Base-by-base conservation (phyloP, 2,329 filamentous ascomycete genomes). In the Cytospora schulzeri region DNA sequence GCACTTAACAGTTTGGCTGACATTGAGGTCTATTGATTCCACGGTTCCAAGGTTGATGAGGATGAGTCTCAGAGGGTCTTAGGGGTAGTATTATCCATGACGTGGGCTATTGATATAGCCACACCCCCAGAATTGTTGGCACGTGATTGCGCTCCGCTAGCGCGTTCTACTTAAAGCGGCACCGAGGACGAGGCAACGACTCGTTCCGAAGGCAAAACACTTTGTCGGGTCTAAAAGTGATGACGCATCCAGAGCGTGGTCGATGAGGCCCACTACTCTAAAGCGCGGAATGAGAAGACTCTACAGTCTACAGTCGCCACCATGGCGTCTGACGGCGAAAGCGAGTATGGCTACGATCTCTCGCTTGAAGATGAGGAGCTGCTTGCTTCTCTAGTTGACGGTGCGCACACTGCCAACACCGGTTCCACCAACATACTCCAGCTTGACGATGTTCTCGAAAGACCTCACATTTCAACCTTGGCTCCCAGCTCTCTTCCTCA, bases 341-440 rank as follows among this genome's bases (percentile, higher is more conserved):
- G 73, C 68, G 79, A 82, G 52, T 83, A 80, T 71, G 79, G 75
- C 64, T 82, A 80, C 69, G 78, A 83, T 68, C 73, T 82, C 52
- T 79, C 80, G 3, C 67, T 72, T 1, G 81, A 83, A 31, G 81
- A 84, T 33, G 81, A 84, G 65, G 69, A 78, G 50, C 66, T 79
- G 53, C 69, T 83, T 70, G 74, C 60, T 65, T 50, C 62, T 33
- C 59, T 67, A 55, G 62, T 60, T 41, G 57, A 66, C 57, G 33
- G 48, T 52, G 26, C 19, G 59, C 6, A 14, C 4, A 33, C 50
- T 56, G n/a, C 45, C 41, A 26, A 52, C 19, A 38, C 41, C 22
- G 24, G 17, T 26, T 19, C n/a, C 26, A 31, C 31, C 29, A 19
- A 35, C 31, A 55, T 58, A 1, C 52, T 57, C 17, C 45, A 59